Base-by-base conservation (phyloP, 2,329 filamentous ascomycete genomes). In the Colletotrichum euphorbiae region DNA sequence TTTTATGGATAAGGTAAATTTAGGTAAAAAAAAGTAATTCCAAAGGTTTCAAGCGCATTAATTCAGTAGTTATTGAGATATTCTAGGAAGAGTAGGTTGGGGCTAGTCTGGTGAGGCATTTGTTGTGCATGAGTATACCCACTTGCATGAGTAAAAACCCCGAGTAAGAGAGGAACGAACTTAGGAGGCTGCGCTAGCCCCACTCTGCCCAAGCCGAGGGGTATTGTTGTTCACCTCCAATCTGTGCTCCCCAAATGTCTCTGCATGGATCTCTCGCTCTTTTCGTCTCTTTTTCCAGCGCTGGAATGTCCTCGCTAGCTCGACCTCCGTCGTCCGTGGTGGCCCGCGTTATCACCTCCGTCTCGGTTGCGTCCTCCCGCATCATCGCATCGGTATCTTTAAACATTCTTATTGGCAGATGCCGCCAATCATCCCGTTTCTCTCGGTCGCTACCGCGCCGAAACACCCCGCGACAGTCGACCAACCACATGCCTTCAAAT, bases 401-500 rank as follows among this genome's bases (percentile, higher is more conserved):
- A 2, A 5, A 15, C 13, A 38, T 38, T 7, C 11, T n/a, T 17
- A 21, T 21, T 66, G 48, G 36, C 33, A 15, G 13, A 21, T 11
- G 11, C 31, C 12, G n/a, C 65, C 65, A 68, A 64, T 59, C 45
- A 64, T 46, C 13, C 45, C 13, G 21, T n/a, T 3, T 46, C 12
- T 12, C 21, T 13, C 12, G 9, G 33, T 54, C 31, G 28, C 28
- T 31, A 12, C 28, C 19, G 48, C 33, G 17, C 31, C 38, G 46
- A 68, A 42, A 54, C 52, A 38, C 57, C 48, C 62, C 46, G 19
- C 50, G 51, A 38, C n/a, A n/a, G n/a, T n/a, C n/a, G n/a, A n/a
- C 58, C 36, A 51, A 67, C 43, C 64, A 62, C 43, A 62, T 21
- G 57, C 28, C 38, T 55, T 17, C 31, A 62, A 55, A 66, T 66